Evolutionary conservation across 148 eudicot genomes (phyloP).

Genomic region (Chenopodium berlandieri): DNA sequence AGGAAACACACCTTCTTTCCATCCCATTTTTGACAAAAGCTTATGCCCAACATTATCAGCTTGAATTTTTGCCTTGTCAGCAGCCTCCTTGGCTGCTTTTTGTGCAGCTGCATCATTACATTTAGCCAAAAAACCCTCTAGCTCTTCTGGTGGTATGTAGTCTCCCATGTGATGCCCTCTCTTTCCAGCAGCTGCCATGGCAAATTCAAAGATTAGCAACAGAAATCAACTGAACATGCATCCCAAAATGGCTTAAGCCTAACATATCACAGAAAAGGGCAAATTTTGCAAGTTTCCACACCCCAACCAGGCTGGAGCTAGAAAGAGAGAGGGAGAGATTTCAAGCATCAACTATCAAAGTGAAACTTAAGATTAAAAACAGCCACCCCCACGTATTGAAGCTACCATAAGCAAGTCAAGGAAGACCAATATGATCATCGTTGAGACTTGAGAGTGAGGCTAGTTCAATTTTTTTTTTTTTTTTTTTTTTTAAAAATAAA

Average conservation of each 20-base stretch:
- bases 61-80: conserved; percentile 74
- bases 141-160: conserved; percentile 90
- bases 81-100: conserved; percentile 69
- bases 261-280: background rate
- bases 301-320: no score
- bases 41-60: conserved; percentile 97
- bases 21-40: conserved; percentile 96
- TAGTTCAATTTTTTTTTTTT: background rate
- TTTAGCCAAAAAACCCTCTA: conserved; percentile 76
- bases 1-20: conserved; percentile 80
- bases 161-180: conserved; percentile 99
- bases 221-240: background rate
- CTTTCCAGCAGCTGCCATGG: conserved; percentile 45
- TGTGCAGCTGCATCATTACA: conserved; percentile 78
- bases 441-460: background rate
- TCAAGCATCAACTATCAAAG: background rate
- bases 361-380: background rate
- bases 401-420: background rate
- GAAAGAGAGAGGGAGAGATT: background rate
- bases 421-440: background rate
- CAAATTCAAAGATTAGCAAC: background rate
- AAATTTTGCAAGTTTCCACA: no score
- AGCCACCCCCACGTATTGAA: background rate
- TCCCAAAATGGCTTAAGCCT: background rate
- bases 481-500: background rate